Base-by-base conservation (phyloP, 2,329 filamentous ascomycete species). In the Cytospora mali region DNA sequence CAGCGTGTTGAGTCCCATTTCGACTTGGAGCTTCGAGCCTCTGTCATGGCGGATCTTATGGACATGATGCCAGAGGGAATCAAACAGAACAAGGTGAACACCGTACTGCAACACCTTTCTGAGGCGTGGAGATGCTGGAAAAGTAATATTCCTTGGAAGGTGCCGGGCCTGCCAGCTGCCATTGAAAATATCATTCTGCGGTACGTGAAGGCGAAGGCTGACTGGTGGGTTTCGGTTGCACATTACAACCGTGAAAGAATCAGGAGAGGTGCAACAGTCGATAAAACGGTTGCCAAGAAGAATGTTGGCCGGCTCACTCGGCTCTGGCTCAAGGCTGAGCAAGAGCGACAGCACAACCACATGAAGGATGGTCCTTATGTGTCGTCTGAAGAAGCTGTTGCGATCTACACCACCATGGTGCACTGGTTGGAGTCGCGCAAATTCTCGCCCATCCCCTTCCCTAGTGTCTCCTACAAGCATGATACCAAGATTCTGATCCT, bases 21-120 rank as follows among this genome's bases (percentile, higher is more conserved):
- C 72, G 95, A 99, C 77, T 83, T 99, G 62, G 95, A 99, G 77
- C 87, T 99, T 56, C 92, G 95, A 71, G 96, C 96, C 18, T 97
- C 95, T 0, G 95, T 99, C 68, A 99, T 99, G 94, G 93, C 94
- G 51, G 95, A 99, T 77, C 81, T 99, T 56, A 97, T 97, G 91
- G 95, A 99, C 72, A 99, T 99, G 96, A 99, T 99, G 95, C 95
- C 95, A 0, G 96, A 99, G 75, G 95, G 95, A 68, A 98, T 99
- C 80, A 97, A 97, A 76, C 95, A 99, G 75, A 99, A 95, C 81
- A 99, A 99, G 79, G 93, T 99, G 76, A 97, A 99, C 76, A 97
- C 93, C 1, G 94, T 99, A 51, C 81, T 99, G 59, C 95, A 98
- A 73, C 96, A 99, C 83, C 79, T 99, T 49, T 98, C 94, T 0